Evolutionary conservation across 148 eudicot species (phyloP), one percentile per base, ranked within the genome.

Genomic region (Vaccinium darrowii): DNA sequence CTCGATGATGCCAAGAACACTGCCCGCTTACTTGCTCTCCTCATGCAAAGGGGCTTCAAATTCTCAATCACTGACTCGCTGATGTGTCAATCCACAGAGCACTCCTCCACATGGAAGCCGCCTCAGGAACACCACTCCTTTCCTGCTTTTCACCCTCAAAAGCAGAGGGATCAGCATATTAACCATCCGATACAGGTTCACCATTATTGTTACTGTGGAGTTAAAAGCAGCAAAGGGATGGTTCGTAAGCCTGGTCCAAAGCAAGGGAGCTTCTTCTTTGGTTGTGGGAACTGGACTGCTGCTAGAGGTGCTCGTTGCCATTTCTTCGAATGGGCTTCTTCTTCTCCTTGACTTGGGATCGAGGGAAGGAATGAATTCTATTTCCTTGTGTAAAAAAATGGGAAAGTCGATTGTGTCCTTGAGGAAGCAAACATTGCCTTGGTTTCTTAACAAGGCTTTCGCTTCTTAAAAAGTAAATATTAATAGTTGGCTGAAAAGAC

Each of bases 1-100:
- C 90, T 96, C 11, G 99, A 96, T 50, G 99, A 96, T 88, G 99
- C 99, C 12, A 96, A 89, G 74, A 96, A 96, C 82, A 96, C 99
- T 10, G 99, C 99, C 63, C 92, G 92, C 81, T 78, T 95, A 49
- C 93, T 96, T 54, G 52, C 94, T 33, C 81, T 89, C 57, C 90
- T 96, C 5, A 93, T 96, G 97, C 86, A 63, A 84, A 86, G 78
- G 69, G 99, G 98, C 25, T 89, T 87, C 88, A 96, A 91, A 86
- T 88, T 96, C 87, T 86, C 95, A 21, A 90, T 96, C 76, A 96
- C 99, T 30, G 86, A 88, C 84, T 86, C 90, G 11, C 87, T 96
- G 63, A 50, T 80, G 52, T 86, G 88, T 84, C 89, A 90, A 77
- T 25, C 95, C 57, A 51, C 87, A 58, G 93, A 91, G 58, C 86